Percentiles rank a stretch among this genome's conserved stretches.
These are phyloP conservation scores for Lathyrus oleraceus DNA, from an alignment of 306 rosid species.

Conservation along the genomic window DNA sequence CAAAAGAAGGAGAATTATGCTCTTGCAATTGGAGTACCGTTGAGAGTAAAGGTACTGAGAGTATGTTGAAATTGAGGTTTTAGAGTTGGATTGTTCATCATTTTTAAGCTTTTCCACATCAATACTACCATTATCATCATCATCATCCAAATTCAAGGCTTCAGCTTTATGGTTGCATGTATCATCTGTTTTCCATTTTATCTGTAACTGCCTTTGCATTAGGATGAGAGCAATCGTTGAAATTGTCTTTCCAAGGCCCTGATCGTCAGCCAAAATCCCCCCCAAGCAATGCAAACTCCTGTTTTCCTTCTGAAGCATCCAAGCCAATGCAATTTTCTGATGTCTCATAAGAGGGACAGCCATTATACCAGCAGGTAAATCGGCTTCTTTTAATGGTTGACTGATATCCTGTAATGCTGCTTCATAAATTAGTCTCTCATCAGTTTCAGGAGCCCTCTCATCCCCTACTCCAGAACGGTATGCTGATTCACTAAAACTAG, in stretches of 20 bases:
- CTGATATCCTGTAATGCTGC: conserved; percentile 92
- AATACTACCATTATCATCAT: conserved; percentile 55
- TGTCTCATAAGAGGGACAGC: conserved; percentile 89
- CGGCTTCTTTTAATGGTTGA: conserved; percentile 71
- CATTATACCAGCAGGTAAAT: conserved; percentile 71
- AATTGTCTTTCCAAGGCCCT: conserved; percentile 99
- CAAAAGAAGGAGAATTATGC: too few relatives aligned
- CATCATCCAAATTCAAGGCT: conserved; percentile 89
- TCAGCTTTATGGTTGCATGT: conserved; percentile 56
- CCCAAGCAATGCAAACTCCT: conserved; percentile 94
- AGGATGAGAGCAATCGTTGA: conserved; percentile 93
- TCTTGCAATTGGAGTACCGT: too few relatives aligned
- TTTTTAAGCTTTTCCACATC: conserved; percentile 47
- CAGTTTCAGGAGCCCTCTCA: conserved; percentile 64
- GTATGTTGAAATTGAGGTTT: too few relatives aligned
- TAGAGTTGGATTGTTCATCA: conserved; percentile 48
- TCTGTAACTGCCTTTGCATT: conserved; percentile 66
- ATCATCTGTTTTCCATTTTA: conserved; percentile 65
- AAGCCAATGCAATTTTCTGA: conserved; percentile 96
- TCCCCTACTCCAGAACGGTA: conserved; percentile 62
- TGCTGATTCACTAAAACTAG: conserved; percentile 58
- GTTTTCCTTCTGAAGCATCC: conserved; percentile 96
- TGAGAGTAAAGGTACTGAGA: too few relatives aligned
- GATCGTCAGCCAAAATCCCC: conserved; percentile 98
- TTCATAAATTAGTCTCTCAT: conserved; percentile 83